Evolutionary conservation across 169 alveolate species (phyloP).

Genomic region (Toxoplasma gondii): DNA sequence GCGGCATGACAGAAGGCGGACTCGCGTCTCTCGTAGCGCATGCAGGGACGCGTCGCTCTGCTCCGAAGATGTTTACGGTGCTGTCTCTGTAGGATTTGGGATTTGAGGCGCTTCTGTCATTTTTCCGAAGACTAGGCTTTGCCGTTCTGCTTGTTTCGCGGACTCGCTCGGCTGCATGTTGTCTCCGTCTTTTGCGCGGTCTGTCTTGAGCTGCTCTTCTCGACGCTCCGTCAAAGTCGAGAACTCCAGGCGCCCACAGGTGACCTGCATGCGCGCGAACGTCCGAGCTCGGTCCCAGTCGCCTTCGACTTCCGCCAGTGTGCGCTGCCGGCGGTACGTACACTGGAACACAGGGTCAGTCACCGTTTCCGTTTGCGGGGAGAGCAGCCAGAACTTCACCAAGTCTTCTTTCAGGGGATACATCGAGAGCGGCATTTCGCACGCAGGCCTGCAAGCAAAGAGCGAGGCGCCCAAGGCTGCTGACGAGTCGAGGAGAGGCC

Average conservation of each 20-base stretch:
- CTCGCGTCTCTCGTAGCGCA: too few relatives aligned
- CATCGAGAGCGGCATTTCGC: constrained; percentile 72
- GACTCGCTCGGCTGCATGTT: not conserved
- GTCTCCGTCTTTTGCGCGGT: not conserved
- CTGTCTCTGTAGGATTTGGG: too few relatives aligned
- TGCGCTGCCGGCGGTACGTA: constrained; percentile 49
- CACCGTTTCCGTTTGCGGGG: constrained; percentile 55
- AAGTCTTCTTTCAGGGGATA: constrained; percentile 79
- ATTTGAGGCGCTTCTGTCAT: too few relatives aligned
- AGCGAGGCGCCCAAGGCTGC: not conserved
- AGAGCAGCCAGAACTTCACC: constrained; percentile 74
- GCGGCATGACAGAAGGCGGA: too few relatives aligned
- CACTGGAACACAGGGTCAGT: not conserved
- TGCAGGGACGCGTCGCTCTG: too few relatives aligned
- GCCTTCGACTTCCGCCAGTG: constrained; percentile 69
- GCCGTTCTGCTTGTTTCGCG: too few relatives aligned
- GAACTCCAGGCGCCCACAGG: not conserved
- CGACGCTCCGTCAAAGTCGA: not conserved
- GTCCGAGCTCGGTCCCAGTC: constrained; percentile 47
- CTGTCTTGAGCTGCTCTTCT: not conserved
- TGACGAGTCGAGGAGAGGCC: not conserved
- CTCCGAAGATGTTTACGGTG: too few relatives aligned
- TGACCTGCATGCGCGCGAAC: constrained; percentile 8
- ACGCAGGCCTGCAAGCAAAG: constrained; percentile 66
- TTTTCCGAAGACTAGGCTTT: too few relatives aligned